These are phyloP conservation scores for Cryomyces minteri DNA, from an alignment of 495 filamentous ascomycete species.

Conservation along the genomic window DNA sequence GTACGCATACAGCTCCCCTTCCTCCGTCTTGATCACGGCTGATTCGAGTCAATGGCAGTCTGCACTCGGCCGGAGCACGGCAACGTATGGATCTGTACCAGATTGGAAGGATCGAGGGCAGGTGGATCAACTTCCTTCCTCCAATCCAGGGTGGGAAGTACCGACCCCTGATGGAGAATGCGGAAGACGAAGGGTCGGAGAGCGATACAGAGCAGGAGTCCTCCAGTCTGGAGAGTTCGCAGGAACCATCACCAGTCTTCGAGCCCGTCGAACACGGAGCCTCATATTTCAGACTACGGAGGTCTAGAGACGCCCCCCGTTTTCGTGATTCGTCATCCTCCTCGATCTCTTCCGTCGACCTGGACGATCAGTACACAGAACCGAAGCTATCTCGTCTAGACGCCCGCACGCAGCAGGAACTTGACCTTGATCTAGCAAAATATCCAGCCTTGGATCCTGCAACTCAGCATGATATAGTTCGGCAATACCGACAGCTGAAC, in stretches of 20 bases:
- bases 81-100: conserved; percentile 63
- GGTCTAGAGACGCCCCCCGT: not conserved
- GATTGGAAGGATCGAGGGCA: conserved; percentile 66
- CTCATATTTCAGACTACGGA: conserved; percentile 1
- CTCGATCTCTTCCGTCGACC: conserved; percentile 27
- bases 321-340: conserved; percentile 15
- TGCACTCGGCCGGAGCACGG: conserved; percentile 68
- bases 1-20: conserved; percentile 32
- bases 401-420: conserved; percentile 52
- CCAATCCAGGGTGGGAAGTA: conserved; percentile 88
- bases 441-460: conserved; percentile 63
- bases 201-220: conserved; percentile 23
- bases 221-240: conserved; percentile 25
- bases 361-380: conserved; percentile 23
- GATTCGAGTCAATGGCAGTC: conserved; percentile 24
- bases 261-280: conserved; percentile 11
- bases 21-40: not conserved
- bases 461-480: conserved; percentile 62
- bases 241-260: conserved; percentile 22
- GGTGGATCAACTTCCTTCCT: conserved; percentile 77
- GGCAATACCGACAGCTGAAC: conserved; percentile 61
- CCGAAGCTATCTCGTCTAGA: conserved; percentile 48
- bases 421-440: conserved; percentile 55
- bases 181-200: conserved; percentile 19
- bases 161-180: conserved; percentile 28